Evolutionary conservation across 805 yeast species (phyloP).

Genomic region (Pichia kluyveri): DNA sequence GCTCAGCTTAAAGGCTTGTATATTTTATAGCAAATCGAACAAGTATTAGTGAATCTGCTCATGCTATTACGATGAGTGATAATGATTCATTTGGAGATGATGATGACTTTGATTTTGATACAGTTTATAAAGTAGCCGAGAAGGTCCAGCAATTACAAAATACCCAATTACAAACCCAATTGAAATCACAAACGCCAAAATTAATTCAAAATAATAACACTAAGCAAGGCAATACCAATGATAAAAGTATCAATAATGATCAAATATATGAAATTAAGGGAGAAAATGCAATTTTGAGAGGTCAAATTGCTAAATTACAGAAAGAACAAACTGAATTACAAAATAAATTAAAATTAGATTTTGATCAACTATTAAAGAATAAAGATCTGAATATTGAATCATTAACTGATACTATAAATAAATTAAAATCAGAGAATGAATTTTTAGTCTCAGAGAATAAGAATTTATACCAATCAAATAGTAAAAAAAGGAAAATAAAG

Average conservation of each 20-base stretch:
- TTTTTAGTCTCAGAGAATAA: slow-evolving; percentile 43
- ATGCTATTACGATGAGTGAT: background rate
- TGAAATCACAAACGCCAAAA: background rate
- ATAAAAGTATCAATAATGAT: background rate
- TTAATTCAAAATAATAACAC: no score
- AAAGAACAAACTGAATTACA: slow-evolving; percentile 28
- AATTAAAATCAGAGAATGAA: slow-evolving; percentile 45
- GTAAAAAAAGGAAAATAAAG: slow-evolving; percentile 18
- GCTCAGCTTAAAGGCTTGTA: no score
- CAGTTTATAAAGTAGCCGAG: slow-evolving; percentile 1
- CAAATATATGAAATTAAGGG: slow-evolving; percentile 51
- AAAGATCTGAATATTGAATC: slow-evolving; percentile 18
- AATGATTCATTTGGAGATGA: slow-evolving; percentile 7
- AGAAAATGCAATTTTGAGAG: slow-evolving; percentile 69
- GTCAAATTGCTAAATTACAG: slow-evolving; percentile 45
- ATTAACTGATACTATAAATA: slow-evolving; percentile 28
- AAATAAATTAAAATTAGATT: slow-evolving; percentile 28
- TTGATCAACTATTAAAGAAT: slow-evolving; percentile 12
- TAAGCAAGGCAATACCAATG: background rate
- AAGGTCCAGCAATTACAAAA: background rate
- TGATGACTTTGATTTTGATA: slow-evolving; percentile 6
- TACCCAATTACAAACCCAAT: background rate
- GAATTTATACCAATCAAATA: slow-evolving; percentile 17
- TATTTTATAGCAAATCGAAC: no score
- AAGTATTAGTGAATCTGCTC: no score